A percentile compares a stretch with the other conserved stretches of the same genome.
phyloP scores from a whole-genome alignment of 2,329 filamentous ascomycete species.

The Phaeomoniella chlamydospora region DNA sequence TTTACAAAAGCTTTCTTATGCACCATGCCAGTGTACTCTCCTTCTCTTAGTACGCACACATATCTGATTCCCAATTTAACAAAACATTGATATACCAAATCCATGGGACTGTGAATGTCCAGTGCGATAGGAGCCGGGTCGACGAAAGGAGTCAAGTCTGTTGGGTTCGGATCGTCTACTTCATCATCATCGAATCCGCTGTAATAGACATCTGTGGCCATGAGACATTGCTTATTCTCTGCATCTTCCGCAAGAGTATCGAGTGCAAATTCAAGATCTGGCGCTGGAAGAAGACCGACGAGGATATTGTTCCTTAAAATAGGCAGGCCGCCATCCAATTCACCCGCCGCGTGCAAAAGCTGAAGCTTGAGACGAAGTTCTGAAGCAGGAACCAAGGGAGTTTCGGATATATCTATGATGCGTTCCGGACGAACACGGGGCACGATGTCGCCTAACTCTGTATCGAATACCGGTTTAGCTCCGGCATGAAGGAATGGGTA shows the following conservation, averaged over 20 bases:
- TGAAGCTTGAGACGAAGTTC: conserved; percentile 71
- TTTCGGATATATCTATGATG: conserved; percentile 76
- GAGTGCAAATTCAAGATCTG: conserved; percentile 83
- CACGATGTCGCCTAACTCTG: conserved; percentile 75
- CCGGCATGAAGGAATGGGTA: conserved; percentile 98
- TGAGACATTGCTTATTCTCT: conserved; percentile 56
- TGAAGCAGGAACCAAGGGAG: conserved; percentile 62
- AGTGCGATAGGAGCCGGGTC: conserved; percentile 81
- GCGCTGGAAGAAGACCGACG: conserved; percentile 82
- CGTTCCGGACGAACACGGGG: conserved; percentile 59
- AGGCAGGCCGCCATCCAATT: conserved; percentile 82
- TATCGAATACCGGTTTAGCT: conserved; percentile 78
- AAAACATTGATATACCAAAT: conserved; percentile 92
- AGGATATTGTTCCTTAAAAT: conserved; percentile 67
- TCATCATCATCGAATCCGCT: conserved; percentile 39
- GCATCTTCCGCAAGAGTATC: conserved; percentile 70
- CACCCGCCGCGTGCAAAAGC: conserved; percentile 66
- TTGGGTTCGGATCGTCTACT: conserved; percentile 49
- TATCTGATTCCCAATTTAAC: conserved; percentile 86
- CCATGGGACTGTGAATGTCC: conserved; percentile 81
- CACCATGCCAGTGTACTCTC: conserved; percentile 77
- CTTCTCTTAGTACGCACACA: conserved; percentile 75
- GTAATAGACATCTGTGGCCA: conserved; percentile 51
- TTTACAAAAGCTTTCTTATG: conserved; percentile 97
- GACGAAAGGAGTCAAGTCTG: conserved; percentile 81